Evolutionary conservation across 305 asterid genomes (phyloP), one percentile per base, ranked within the genome.

Genomic region (Fraxinus paxiana): DNA sequence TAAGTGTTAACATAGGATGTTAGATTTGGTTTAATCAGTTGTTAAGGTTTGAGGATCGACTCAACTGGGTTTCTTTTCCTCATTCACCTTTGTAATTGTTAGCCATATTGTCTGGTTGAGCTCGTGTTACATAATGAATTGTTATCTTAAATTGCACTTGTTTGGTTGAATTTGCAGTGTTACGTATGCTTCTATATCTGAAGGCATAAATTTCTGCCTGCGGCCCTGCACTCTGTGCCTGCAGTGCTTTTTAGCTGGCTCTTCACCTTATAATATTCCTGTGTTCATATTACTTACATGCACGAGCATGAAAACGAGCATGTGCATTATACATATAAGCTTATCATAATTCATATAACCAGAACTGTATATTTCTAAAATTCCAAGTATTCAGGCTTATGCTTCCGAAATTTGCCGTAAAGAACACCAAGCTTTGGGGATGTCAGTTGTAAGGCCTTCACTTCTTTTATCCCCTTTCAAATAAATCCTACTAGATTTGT

Each of bases 361-460:
- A 15, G 28, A 38, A 35, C 61, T 69, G 28, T 20, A 43, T 28
- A 51, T 38, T 41, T 56, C 61, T 72, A 65, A 41, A 43, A 67
- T 77, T 82, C 73, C 77, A 61, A 63, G 43, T 77, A 20, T 9
- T 80, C 89, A 91, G 97, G 97, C 97, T 43, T 93, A 93, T 86
- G 93, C 90, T 71, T 88, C 94, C 26, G 97, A 93, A 84, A 88
- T 89, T 83, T 90, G 94, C 88, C 97, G 94, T 37, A 87, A 88
- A 90, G 97, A 93, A 51, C 88, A 93, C 84, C 94, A 93, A 84
- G 92, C 97, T 77, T 74, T 93, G 85, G 97, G 93, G 80, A 89
- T 93, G 90, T 92, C 97, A 78, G 91, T 89, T 2, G 97, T 93
- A 85, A 91, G 94, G 75, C 83, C 20, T 83, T 79, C 77, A 61